These are phyloP conservation scores for Remersonia thermophila DNA, from an alignment of 2,329 filamentous ascomycete genomes.

Conservation along the genomic window DNA sequence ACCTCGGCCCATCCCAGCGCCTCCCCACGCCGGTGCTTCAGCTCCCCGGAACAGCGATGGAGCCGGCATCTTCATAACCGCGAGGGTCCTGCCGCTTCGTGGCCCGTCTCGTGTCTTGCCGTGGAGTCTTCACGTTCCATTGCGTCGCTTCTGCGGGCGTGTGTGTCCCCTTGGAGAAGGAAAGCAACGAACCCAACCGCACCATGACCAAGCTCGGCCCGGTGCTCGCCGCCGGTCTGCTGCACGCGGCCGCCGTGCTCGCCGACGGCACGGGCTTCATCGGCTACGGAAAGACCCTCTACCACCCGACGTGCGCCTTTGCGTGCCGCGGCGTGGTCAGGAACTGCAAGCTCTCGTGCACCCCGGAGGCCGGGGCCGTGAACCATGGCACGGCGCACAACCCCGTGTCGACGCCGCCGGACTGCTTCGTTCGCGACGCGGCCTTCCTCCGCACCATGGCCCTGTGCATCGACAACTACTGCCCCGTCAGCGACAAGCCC, in stretches of 20 bases:
- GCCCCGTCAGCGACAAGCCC: constrained; percentile 9
- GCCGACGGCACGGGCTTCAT: constrained; percentile 19
- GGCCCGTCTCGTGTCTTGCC: no score
- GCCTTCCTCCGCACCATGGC: constrained; percentile 18
- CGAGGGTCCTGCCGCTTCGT: no score
- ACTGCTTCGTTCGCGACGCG: constrained; percentile 18
- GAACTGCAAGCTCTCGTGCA: constrained; percentile 20
- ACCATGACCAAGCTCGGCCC: no score
- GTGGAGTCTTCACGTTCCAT: no score
- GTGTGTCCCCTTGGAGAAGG: neutral
- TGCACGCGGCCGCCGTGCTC: constrained; percentile 1
- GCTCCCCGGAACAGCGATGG: no score
- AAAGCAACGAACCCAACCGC: no score
- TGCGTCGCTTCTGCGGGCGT: no score
- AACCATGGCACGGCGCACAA: constrained; percentile 19
- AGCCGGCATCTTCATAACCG: no score
- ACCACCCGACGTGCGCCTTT: constrained; percentile 25
- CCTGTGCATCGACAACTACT: constrained; percentile 20
- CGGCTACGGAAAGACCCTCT: constrained; percentile 25
- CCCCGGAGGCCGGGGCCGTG: constrained; percentile 13
- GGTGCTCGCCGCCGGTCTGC: neutral
- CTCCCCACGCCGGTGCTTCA: no score
- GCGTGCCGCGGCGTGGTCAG: constrained; percentile 23
- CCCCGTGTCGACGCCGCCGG: constrained; percentile 14
- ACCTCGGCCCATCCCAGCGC: no score